Base-by-base conservation (phyloP, 495 filamentous ascomycete genomes). In the Neurospora cerealis region DNA sequence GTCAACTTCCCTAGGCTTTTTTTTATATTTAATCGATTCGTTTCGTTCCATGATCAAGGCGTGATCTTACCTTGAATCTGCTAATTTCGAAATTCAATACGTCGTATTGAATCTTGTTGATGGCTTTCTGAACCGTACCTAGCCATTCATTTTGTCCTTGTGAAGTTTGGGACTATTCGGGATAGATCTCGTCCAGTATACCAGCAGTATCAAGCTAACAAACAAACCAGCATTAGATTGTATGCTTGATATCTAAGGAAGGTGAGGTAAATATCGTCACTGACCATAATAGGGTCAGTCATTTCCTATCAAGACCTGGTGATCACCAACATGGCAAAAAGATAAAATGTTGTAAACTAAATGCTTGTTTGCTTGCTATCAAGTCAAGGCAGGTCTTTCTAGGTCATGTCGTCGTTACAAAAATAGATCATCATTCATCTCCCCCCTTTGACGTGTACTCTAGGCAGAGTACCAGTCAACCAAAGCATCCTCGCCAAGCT, bases 401-500 rank as follows among this genome's bases (percentile, higher is more conserved):
- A 66, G 28, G 54, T 34, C 54, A 66, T 66, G 32, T 66, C 54
- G 28, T 66, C 54, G 54, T 66, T 66, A 66, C 54, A 66, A 17
- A 62, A 66, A 36, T 2, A 34, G 15, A 36, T 66, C 54, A 66
- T 34, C 19, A 34, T 32, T 34, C 54, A 66, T 10, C 54, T 28
- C 54, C 7, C 28, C 54, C 24, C 15, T 34, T 19, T 36, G 13
- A 32, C 15, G 28, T 19, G 7, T 34, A 19, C 54, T 36, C 7
- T 66, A 66, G 15, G 54, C 28, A 40, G 69, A 46, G 69, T 75
- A 78, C 84, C 81, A 85, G 71, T 82, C 77, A 6, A 79, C 74
- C 69, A 85, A 38, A 10, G 79, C 83, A 69, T 83, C 82, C 17
- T 81, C 76, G 2, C 85, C 85, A 15, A 86, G 40, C 77, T 85